phyloP scores from a whole-genome alignment of 2,329 filamentous ascomycete species.

The Nectriaceae sp. region DNA sequence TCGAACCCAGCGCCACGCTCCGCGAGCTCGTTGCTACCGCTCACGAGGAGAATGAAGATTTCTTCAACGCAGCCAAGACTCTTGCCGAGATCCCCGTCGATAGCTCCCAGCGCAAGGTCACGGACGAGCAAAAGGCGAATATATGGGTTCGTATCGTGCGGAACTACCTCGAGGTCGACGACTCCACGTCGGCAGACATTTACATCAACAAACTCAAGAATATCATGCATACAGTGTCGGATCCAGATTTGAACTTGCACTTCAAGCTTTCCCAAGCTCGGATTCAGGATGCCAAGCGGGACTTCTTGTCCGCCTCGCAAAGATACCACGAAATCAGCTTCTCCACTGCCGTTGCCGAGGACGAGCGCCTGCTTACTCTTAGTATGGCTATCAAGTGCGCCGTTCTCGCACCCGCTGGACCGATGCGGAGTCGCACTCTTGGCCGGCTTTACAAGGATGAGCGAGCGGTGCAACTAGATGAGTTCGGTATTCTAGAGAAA shows the following conservation, averaged over 20 bases:
- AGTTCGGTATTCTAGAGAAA: constrained; percentile 91
- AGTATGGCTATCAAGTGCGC: constrained; percentile 89
- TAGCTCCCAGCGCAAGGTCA: constrained; percentile 80
- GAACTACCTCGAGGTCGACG: constrained; percentile 91
- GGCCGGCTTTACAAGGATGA: constrained; percentile 93
- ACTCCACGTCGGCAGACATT: constrained; percentile 79
- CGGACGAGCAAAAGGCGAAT: constrained; percentile 77
- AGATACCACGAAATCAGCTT: constrained; percentile 88
- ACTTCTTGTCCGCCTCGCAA: constrained; percentile 84
- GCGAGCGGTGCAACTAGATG: constrained; percentile 70
- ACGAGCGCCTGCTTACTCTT: constrained; percentile 82
- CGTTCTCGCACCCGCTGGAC: constrained; percentile 88
- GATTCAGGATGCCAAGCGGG: constrained; percentile 86
- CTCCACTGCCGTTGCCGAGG: constrained; percentile 75
- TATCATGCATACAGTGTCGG: constrained; percentile 75
- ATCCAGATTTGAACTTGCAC: constrained; percentile 75
- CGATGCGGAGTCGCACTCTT: constrained; percentile 76
- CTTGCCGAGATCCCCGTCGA: constrained; percentile 88
- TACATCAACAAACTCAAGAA: constrained; percentile 97
- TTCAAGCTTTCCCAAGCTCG: constrained; percentile 92
- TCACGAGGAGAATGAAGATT: constrained; percentile 82
- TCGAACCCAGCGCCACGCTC: constrained; percentile 80
- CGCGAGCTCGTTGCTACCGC: constrained; percentile 81
- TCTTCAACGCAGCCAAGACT: constrained; percentile 71
- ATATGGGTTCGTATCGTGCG: constrained; percentile 95